A percentile compares a stretch with the other conserved stretches of the same genome.
These are phyloP conservation scores for Recurvomyces mirabilis DNA, from an alignment of 495 filamentous ascomycete species.

Conservation along the genomic window DNA sequence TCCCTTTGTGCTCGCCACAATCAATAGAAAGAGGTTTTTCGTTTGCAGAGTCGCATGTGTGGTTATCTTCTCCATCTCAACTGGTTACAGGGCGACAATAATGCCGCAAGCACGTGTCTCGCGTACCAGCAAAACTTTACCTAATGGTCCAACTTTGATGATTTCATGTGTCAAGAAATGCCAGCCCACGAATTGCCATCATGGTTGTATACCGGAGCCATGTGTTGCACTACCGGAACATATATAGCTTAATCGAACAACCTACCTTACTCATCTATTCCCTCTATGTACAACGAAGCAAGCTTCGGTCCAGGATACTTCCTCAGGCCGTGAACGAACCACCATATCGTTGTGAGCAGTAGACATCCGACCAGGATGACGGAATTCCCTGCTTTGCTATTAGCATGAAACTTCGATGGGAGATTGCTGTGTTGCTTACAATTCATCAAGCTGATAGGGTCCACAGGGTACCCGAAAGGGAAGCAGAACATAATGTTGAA, in stretches of 20 bases:
- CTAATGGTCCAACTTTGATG: neutral
- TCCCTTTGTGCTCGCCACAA: too few relatives aligned
- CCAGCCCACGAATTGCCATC: neutral
- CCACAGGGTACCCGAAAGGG: conserved; percentile 30
- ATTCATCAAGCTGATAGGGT: conserved; percentile 12
- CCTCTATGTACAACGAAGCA: conserved; percentile 31
- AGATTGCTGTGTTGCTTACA: too few relatives aligned
- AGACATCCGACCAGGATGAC: conserved; percentile 31
- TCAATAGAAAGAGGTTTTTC: too few relatives aligned
- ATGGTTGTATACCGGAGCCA: too few relatives aligned
- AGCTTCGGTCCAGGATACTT: conserved; percentile 52
- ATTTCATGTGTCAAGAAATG: neutral
- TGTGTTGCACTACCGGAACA: neutral
- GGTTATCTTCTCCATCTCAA: too few relatives aligned
- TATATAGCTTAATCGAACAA: conserved; percentile 2
- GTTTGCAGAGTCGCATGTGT: neutral
- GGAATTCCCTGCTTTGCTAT: too few relatives aligned
- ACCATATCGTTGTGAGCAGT: conserved; percentile 46
- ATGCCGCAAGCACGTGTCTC: too few relatives aligned
- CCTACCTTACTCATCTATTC: neutral
- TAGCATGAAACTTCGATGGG: too few relatives aligned
- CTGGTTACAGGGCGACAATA: too few relatives aligned
- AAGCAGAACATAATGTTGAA: conserved; percentile 71
- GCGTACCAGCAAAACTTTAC: neutral
- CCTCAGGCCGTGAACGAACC: conserved; percentile 45